phyloP scores from a whole-genome alignment of 805 yeast genomes.

The Ogataea philodendri region DNA sequence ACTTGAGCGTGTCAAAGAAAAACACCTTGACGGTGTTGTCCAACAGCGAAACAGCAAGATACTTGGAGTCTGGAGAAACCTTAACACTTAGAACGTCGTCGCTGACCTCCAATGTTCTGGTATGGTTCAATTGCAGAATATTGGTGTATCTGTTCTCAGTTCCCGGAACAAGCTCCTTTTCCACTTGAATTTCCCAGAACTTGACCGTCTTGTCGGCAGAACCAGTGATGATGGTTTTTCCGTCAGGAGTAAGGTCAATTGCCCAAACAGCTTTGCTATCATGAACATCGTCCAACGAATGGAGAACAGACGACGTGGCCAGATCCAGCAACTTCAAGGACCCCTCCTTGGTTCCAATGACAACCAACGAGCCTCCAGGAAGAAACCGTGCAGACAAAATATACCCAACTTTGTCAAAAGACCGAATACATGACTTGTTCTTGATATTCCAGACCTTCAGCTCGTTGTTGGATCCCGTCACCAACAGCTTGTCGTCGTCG shows the following conservation, averaged over 20 bases:
- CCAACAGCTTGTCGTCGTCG: constrained; percentile 73
- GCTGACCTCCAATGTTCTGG: constrained; percentile 76
- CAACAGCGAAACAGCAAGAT: constrained; percentile 77
- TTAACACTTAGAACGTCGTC: constrained; percentile 83
- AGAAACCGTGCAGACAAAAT: constrained; percentile 76
- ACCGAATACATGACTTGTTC: constrained; percentile 73
- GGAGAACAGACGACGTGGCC: constrained; percentile 73
- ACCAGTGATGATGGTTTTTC: constrained; percentile 81
- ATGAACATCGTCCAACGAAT: constrained; percentile 72
- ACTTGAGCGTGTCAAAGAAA: constrained; percentile 80
- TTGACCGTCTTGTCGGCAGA: constrained; percentile 90
- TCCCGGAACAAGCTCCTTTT: constrained; percentile 69
- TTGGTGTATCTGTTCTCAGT: constrained; percentile 46
- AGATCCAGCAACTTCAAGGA: constrained; percentile 81
- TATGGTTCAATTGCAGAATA: constrained; percentile 62
- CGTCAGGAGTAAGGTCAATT: constrained; percentile 81
- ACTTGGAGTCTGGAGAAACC: constrained; percentile 76
- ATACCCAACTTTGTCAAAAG: constrained; percentile 80
- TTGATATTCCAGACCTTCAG: constrained; percentile 85
- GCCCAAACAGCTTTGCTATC: constrained; percentile 81
- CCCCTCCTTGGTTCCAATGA: constrained; percentile 87
- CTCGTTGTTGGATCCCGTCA: constrained; percentile 88
- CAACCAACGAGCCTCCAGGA: constrained; percentile 88
- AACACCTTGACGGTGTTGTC: constrained; percentile 97
- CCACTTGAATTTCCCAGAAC: constrained; percentile 82